Base-by-base conservation (phyloP, 2,329 filamentous ascomycete species). In the Claviceps humidiphila region DNA sequence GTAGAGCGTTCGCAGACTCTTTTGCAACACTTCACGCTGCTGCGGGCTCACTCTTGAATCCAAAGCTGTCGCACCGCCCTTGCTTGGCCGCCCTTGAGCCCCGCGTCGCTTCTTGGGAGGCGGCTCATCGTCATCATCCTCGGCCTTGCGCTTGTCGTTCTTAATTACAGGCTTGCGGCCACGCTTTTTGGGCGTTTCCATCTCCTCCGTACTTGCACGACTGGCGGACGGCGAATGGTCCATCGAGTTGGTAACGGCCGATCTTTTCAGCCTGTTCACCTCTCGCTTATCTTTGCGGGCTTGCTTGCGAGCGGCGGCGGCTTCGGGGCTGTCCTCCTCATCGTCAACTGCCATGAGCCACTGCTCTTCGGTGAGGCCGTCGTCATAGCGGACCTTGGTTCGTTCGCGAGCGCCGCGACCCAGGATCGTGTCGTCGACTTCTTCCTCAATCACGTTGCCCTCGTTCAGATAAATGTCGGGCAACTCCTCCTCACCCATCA, bases 281-380 rank as follows among this genome's bases (percentile, higher is more conserved):
- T 86, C 82, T 39, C 90, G 83, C 66, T 83, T 87, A 56, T 89
- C 87, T 58, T 89, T 88, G 51, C 87, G 82, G 4, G 88, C 88
- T 64, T 89, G 83, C 63, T 96, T 97, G 42, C 93, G 83, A 39
- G 87, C 87, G 40, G 94, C 90, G 2, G 93, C 93, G 51, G 89
- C 90, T 65, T 97, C 93, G 34, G 95, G 89, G 0, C 82, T 84
- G 64, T 98, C 93, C 1, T 98, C 93, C 49, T 96, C 90, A 55
- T 95, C 91, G 65, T 98, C 93, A 37, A 98, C 91, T 51, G 93
- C 93, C 74, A 95, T 91, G 50, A 97, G 79, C 93, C 93, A 98
- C 68, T 98, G 94, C 72, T 98, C 93, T 71, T 98, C 94, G 0
- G 93, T 97, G 34, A 98, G 81, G 50, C 94, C 93, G 63, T 98